These are phyloP conservation scores for Pseudocercospora vitis DNA, from an alignment of 2,329 filamentous ascomycete species.

Conservation along the genomic window DNA sequence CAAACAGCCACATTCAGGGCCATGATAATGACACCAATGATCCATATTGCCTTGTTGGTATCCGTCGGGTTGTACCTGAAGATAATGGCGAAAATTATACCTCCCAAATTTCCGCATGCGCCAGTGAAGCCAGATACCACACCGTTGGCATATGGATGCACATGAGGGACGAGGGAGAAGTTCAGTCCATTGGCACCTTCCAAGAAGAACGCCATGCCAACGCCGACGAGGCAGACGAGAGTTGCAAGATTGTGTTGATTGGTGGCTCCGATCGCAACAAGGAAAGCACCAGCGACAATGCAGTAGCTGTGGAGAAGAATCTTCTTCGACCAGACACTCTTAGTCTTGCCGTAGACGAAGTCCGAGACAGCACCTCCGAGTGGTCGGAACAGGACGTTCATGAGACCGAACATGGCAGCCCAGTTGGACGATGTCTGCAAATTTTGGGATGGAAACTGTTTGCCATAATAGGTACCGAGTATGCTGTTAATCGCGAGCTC, in stretches of 20 bases:
- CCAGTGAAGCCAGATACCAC: slow-evolving; percentile 75
- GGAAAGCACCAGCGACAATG: slow-evolving; percentile 58
- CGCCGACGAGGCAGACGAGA: slow-evolving; percentile 75
- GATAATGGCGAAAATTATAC: slow-evolving; percentile 78
- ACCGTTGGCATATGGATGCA: slow-evolving; percentile 80
- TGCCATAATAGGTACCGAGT: slow-evolving; percentile 59
- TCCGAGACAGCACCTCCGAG: slow-evolving; percentile 64
- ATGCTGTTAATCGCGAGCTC: slow-evolving; percentile 63
- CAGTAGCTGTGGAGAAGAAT: slow-evolving; percentile 58
- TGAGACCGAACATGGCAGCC: slow-evolving; percentile 73
- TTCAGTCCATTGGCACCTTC: slow-evolving; percentile 84
- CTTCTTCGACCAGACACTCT: slow-evolving; percentile 64
- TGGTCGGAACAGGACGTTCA: slow-evolving; percentile 68
- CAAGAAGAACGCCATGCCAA: slow-evolving; percentile 75
- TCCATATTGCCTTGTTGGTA: slow-evolving; percentile 63
- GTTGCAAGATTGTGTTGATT: slow-evolving; percentile 62
- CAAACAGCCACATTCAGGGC: slow-evolving; percentile 64
- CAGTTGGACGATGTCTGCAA: slow-evolving; percentile 59
- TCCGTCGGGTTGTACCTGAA: slow-evolving; percentile 62
- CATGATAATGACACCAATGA: slow-evolving; percentile 76
- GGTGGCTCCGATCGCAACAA: slow-evolving; percentile 62
- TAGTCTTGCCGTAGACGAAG: slow-evolving; percentile 53
- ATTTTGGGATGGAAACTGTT: slow-evolving; percentile 54
- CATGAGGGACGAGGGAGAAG: slow-evolving; percentile 83
- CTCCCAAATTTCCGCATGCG: slow-evolving; percentile 79